Conservation (phyloP, 1,284 basidiomycete genomes). For the Cryptococcus floricola region DNA sequence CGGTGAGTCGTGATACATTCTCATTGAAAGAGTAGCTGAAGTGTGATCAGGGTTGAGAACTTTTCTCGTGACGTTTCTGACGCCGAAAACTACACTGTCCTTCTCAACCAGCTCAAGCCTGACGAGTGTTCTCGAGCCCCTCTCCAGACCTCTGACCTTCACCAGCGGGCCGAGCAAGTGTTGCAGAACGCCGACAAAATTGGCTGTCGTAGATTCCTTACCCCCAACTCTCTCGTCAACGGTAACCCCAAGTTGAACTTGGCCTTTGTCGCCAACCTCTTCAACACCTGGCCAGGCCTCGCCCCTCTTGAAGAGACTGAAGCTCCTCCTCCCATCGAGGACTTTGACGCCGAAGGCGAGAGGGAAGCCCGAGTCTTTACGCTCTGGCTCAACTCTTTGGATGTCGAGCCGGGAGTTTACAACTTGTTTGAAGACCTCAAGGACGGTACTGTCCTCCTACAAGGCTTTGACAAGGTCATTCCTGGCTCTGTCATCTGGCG, state of each 20-base stretch:
- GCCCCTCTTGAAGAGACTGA: slow-evolving; percentile 84
- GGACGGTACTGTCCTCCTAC: slow-evolving; percentile 82
- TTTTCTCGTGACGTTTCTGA: slow-evolving; percentile 93
- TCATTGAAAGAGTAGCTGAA: slow-evolving; percentile 2
- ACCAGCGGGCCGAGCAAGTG: slow-evolving; percentile 81
- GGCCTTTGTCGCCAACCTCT: slow-evolving; percentile 96
- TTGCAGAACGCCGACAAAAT: slow-evolving; percentile 91
- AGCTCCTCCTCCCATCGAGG: slow-evolving; percentile 73
- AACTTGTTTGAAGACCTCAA: slow-evolving; percentile 95
- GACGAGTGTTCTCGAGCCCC: slow-evolving; percentile 89
- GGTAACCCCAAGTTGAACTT: slow-evolving; percentile 98
- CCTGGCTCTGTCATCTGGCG: slow-evolving; percentile 93
- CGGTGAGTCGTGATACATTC: slow-evolving; percentile 53
- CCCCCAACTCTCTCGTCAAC: slow-evolving; percentile 80
- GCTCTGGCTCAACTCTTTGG: slow-evolving; percentile 94
- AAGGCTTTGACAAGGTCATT: slow-evolving; percentile 93
- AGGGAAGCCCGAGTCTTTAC: slow-evolving; percentile 96
- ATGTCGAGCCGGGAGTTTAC: slow-evolving; percentile 92
- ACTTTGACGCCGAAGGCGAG: slow-evolving; percentile 98
- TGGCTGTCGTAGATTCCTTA: slow-evolving; percentile 93
- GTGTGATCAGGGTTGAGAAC: slow-evolving; percentile 73
- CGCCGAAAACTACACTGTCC: slow-evolving; percentile 94
- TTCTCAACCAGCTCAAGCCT: slow-evolving; percentile 92
- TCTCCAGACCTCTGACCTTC: slow-evolving; percentile 76
- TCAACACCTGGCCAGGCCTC: slow-evolving; percentile 94